A percentile compares a stretch with the other conserved stretches of the same genome.
These are phyloP conservation scores for Malassezia cuniculi DNA, from an alignment of 1,284 basidiomycete species.

Conservation along the genomic window DNA sequence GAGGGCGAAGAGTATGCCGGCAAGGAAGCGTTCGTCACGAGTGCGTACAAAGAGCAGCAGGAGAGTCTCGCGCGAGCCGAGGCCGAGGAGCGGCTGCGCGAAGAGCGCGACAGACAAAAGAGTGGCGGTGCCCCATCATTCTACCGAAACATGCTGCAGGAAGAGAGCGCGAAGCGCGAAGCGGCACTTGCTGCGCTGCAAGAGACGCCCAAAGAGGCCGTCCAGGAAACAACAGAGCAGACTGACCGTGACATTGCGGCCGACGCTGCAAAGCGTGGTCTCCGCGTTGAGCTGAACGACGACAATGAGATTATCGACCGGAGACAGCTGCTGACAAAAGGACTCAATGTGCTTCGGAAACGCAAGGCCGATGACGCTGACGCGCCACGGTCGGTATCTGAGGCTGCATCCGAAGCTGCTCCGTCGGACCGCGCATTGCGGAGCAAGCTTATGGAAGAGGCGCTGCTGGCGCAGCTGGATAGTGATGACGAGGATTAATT, in stretches of 20 bases:
- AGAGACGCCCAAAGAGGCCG: neutral
- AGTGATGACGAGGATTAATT: slow-evolving; percentile 2
- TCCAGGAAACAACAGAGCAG: slow-evolving; percentile 11
- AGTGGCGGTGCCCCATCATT: slow-evolving; percentile 59
- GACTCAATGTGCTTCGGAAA: slow-evolving; percentile 60
- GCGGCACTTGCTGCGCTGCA: slow-evolving; percentile 24
- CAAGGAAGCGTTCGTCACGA: slow-evolving; percentile 92
- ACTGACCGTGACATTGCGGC: slow-evolving; percentile 57
- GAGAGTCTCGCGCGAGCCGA: slow-evolving; percentile 74
- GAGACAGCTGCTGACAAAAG: slow-evolving; percentile 75
- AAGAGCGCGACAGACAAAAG: slow-evolving; percentile 64
- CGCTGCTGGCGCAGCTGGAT: slow-evolving; percentile 4
- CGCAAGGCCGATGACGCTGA: slow-evolving; percentile 4
- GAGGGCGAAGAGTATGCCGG: slow-evolving; percentile 89
- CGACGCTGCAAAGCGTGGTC: slow-evolving; percentile 58
- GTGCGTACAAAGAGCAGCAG: slow-evolving; percentile 93
- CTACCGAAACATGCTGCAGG: slow-evolving; percentile 31
- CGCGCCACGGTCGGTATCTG: too few relatives aligned
- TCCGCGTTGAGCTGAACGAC: slow-evolving; percentile 88
- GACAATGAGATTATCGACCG: slow-evolving; percentile 96
- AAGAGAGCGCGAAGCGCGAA: slow-evolving; percentile 27
- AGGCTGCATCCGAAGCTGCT: neutral
- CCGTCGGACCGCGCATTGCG: slow-evolving; percentile 2
- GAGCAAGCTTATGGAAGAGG: slow-evolving; percentile 13
- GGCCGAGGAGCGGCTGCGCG: slow-evolving; percentile 58